Evolutionary conservation across 169 alveolate genomes (phyloP).

Genomic region (Plasmodium malariae): DNA sequence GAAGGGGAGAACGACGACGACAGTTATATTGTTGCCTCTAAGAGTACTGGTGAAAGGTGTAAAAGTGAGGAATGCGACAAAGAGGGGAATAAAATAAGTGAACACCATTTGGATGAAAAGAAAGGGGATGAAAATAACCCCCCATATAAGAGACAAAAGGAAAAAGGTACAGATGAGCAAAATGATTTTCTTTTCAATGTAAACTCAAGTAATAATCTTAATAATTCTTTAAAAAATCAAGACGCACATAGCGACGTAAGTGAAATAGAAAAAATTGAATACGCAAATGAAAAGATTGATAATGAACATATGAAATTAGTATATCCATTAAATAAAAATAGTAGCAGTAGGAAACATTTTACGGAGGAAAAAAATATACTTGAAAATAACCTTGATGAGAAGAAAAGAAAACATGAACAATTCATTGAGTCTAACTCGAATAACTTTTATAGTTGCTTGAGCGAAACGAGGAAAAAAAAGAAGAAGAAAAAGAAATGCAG

Average conservation of each 20-base stretch:
- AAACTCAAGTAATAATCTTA: neutral
- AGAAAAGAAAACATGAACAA: conserved; percentile 13
- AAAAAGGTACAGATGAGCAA: neutral
- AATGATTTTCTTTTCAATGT: neutral
- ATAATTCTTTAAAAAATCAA: neutral
- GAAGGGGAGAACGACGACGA: too few relatives aligned
- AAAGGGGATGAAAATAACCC: neutral
- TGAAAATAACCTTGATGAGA: conserved; percentile 14
- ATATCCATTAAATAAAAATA: neutral
- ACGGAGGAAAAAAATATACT: neutral
- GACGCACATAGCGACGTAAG: neutral
- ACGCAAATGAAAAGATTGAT: neutral
- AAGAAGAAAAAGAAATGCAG: conserved; percentile 15
- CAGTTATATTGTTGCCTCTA: too few relatives aligned
- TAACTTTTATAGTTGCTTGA: neutral
- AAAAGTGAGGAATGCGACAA: neutral
- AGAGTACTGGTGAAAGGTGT: too few relatives aligned
- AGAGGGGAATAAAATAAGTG: neutral
- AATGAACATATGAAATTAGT: neutral
- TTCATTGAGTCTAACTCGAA: conserved; percentile 1
- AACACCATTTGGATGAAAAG: neutral
- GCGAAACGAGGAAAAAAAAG: conserved; percentile 4
- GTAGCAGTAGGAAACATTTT: neutral
- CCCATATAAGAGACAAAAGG: neutral
- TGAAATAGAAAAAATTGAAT: neutral